phyloP scores from a whole-genome alignment of 192 early-diverging fungal genomes.

The Fimicolochytrium jonesii region DNA sequence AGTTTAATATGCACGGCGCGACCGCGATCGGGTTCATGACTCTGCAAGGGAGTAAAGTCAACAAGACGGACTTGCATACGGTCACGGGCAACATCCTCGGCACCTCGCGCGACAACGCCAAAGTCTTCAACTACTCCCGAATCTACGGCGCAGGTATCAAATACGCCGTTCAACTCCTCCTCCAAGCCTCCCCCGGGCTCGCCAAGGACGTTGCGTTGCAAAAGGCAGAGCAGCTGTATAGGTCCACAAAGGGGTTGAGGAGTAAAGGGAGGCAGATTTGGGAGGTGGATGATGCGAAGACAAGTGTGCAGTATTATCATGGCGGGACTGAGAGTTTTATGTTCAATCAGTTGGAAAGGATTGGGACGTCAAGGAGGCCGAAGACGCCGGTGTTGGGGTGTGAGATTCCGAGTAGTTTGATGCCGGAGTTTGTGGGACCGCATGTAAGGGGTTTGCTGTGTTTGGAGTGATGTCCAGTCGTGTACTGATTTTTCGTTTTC shows the following conservation, averaged over 20 bases:
- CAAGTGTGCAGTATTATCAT: too few relatives aligned
- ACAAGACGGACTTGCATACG: constrained; percentile 89
- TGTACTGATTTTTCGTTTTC: constrained; percentile 3
- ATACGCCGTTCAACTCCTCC: constrained; percentile 73
- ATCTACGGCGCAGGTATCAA: constrained; percentile 93
- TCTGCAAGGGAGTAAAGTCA: constrained; percentile 85
- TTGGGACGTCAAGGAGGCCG: constrained; percentile 68
- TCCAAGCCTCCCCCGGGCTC: constrained; percentile 75
- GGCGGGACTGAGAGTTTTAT: constrained; percentile 91
- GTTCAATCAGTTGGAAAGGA: constrained; percentile 87
- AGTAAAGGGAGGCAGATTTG: constrained; percentile 47
- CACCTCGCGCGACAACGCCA: constrained; percentile 84
- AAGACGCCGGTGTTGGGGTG: constrained; percentile 84
- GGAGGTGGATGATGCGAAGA: too few relatives aligned
- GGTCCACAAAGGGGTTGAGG: constrained; percentile 76
- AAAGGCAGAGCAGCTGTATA: constrained; percentile 69
- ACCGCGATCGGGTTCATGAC: constrained; percentile 98
- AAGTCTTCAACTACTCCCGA: constrained; percentile 92
- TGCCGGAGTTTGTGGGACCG: constrained; percentile 30
- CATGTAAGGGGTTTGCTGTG: constrained; percentile 31
- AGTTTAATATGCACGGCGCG: constrained; percentile 87
- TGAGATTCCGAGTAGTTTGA: constrained; percentile 82
- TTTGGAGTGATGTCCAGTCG: not conserved
- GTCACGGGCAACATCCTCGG: constrained; percentile 83
- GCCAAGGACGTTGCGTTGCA: constrained; percentile 54